Evolutionary conservation across 495 filamentous ascomycete species (phyloP), one percentile per base, ranked within the genome.

Genomic region (Bathelium albidoporum): DNA sequence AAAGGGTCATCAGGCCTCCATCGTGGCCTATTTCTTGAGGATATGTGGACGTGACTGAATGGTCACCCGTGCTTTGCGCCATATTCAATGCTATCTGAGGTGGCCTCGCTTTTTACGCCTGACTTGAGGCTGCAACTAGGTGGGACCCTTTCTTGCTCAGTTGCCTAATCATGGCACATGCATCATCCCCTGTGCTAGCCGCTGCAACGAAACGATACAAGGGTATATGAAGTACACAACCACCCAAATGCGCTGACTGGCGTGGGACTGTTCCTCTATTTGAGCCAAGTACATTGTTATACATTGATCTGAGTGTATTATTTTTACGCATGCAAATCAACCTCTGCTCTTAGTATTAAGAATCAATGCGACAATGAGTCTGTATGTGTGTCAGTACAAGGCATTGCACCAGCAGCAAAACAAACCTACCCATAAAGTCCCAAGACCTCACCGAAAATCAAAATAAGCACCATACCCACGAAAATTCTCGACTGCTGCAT

Each of bases 401-500:
- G 63, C 58, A 64, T 61, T 32, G 31, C 22, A 24, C 31, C 7
- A 1, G 16, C 7, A 32, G 59, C 32, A 34, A 60, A 49, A 29
- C 62, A 32, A 64, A 80, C 88, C 67, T 83, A 95, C 88, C 95
- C 95, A 72, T 99, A 99, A 44, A 99, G 86, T 69, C 94, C 94
- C 67, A 99, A 75, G 24, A 99, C 94, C 81, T 99, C 94, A 58
- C 89, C 93, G 73, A 98, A 98, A 83, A 98, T 98, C 68, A 98
- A 81, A 65, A 98, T 97, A 69, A 98, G 74, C 63, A 98, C 93
- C 94, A 97, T 96, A 74, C 94, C 94, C 39, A 99, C 94, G 69
- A 96, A 99, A 52, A 99, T 86, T 60, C 92, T 85, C 24, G 87
- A 92, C 76, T 99, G 94, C 66, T 87, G 84, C 92, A 99, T 95